Base-by-base conservation (phyloP, 805 yeast genomes). In the Nakazawaea molendinolei region DNA sequence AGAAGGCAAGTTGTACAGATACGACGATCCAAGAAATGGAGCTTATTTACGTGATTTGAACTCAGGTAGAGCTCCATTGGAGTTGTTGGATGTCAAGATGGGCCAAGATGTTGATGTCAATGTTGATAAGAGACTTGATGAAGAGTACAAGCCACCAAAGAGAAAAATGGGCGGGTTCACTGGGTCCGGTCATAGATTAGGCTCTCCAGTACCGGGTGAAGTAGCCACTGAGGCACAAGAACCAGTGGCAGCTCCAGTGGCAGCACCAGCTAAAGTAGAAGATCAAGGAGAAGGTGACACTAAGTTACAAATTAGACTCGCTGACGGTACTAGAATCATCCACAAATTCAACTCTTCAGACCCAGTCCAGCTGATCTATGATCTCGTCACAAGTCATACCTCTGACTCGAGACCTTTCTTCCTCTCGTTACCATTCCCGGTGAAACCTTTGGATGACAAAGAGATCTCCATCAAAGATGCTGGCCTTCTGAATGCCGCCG, bases 11-110 rank as follows among this genome's bases (percentile, higher is more conserved):
- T 68, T 92, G 38, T 80, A 73, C 55, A 68, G 92, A 40, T 92
- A 87, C 55, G 96, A 90, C 51, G 97, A 92, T 55, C 95, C 95
- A 5, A 76, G 72, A n/a, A 92, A 90, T 55, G 79, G 79, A 32
- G 72, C 69, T 29, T 82, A 85, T 45, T 65, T 92, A 49, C 71
- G 77, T 44, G 92, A 89, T 46, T 70, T 92, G 58, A 83, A 85
- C 52, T 71, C 78, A 38, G 98, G 98, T 8, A 70, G 94, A 40
- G 98, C 96, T 1, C 98, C 98, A 14, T 61, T 90, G 43, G 73
- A 81, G 22, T 60, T 92, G 35, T 66, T 92, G 44, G 76, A 84
- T 45, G 97, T 86, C 12, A 74, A 76, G 47, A 74, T 74, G 42
- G 90, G 90, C 23, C 95, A 86, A 60, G 85, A 80, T 39, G 95